Base-by-base conservation (phyloP, 768 basidiomycete genomes). In the Paxillus ammoniavirescens region DNA sequence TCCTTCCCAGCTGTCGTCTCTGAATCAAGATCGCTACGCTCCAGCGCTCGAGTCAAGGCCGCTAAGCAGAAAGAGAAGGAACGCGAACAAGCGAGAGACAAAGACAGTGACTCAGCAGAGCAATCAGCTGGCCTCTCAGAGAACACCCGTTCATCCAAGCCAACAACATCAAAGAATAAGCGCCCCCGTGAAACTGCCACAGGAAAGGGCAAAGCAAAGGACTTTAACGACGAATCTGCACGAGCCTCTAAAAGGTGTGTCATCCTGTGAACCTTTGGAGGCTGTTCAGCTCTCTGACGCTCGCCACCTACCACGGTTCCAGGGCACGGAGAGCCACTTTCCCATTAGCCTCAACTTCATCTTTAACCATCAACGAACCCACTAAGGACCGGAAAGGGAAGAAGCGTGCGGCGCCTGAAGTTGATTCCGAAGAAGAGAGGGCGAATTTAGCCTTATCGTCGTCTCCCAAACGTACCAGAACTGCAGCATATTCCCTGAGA, bases 391-490 rank as follows among this genome's bases (percentile, higher is more conserved):
- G 72, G 60, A 95, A 95, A 73, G 94, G 93, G 54, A 97, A 97
- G 84, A 96, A 95, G 75, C 88, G 91, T 63, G 93, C 91, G 37
- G 82, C 78, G 31, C 86, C 87, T 45, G 89, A 92, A 73, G 71
- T 75, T 33, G 72, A 72, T 60, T 82, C 83, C 42, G 87, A 88
- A 71, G 84, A 87, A 68, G 88, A 91, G 69, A 73, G 77, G 23
- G 65, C 65, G 46, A 70, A 76, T 61, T 74, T 75, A 43, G 57
- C 71, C 42, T 61, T 75, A 55, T 65, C 73, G 47, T 75, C 81
- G 28, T 77, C 84, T 49, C 75, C 75, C 52, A 89, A 91, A 72
- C 88, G 84, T 61, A 75, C 76, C 46, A 81, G 77, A 73, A 83
- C 78, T 43, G 72, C 77, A 49, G 75, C 80, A 56, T 89, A 89